Percentiles rank a stretch among this genome's conserved stretches.
These are phyloP conservation scores for Jimgerdemannia lactiflua DNA, from an alignment of 192 early-diverging fungal genomes.

Conservation along the genomic window DNA sequence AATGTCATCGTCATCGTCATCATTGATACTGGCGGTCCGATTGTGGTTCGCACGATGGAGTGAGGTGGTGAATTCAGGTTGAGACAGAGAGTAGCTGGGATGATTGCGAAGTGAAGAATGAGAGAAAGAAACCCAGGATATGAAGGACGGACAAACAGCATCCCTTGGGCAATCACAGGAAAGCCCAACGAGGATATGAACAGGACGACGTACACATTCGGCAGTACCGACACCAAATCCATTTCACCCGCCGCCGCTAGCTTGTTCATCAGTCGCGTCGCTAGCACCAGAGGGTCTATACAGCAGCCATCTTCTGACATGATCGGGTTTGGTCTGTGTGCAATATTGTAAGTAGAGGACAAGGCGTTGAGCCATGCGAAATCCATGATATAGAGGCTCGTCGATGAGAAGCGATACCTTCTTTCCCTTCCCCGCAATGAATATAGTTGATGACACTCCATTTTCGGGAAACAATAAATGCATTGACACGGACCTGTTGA, in stretches of 20 bases:
- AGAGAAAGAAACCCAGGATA: not conserved
- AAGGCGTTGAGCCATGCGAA: not conserved
- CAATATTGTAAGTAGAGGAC: not conserved
- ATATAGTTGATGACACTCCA: no score
- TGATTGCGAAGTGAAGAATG: not conserved
- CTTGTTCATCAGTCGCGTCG: slow-evolving; percentile 47
- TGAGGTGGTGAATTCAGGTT: slow-evolving; percentile 2
- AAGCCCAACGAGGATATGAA: not conserved
- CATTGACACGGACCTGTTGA: slow-evolving; percentile 29
- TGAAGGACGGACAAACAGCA: not conserved
- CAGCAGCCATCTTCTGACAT: slow-evolving; percentile 52
- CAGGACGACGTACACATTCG: slow-evolving; percentile 20
- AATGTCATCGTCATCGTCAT: not conserved
- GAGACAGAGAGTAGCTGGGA: not conserved
- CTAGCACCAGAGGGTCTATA: slow-evolving; percentile 53
- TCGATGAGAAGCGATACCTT: no score
- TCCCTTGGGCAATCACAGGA: not conserved
- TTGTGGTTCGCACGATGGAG: not conserved
- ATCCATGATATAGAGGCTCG: not conserved
- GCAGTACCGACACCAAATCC: slow-evolving; percentile 20
- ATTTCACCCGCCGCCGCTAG: slow-evolving; percentile 3
- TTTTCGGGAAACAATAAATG: no score
- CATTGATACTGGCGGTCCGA: not conserved
- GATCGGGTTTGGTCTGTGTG: slow-evolving; percentile 45
- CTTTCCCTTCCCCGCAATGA: no score